Evolutionary conservation across 257 asterid genomes (phyloP).

Genomic region (Oldenlandia corymbosa): DNA sequence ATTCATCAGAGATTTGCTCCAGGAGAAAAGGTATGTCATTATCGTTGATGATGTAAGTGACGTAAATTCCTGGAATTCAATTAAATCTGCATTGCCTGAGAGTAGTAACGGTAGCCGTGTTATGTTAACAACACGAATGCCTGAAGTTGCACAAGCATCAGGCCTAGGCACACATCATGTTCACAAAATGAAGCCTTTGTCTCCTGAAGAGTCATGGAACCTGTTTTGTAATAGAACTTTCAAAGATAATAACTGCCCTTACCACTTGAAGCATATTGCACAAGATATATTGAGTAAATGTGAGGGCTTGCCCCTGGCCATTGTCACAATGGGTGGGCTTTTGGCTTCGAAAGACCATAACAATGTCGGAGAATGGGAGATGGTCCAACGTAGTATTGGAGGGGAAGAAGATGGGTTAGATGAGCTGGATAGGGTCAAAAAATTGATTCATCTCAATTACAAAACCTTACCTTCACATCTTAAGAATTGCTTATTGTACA

Average conservation of each 20-base stretch:
- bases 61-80: slow-evolving; percentile 13
- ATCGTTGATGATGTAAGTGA: slow-evolving; percentile 28
- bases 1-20: slow-evolving; percentile 3
- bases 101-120: slow-evolving; percentile 17
- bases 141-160: slow-evolving; percentile 12
- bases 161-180: slow-evolving; percentile 7
- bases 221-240: background rate
- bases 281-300: slow-evolving; percentile 15
- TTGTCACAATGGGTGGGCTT: slow-evolving; percentile 23
- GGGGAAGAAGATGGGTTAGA: slow-evolving; percentile 18
- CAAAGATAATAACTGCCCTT: background rate
- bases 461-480: slow-evolving; percentile 27
- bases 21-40: slow-evolving; percentile 10
- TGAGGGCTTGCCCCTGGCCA: slow-evolving; percentile 25
- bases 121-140: slow-evolving; percentile 17
- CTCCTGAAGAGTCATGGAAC: slow-evolving; percentile 22
- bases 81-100: slow-evolving; percentile 19
- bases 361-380: slow-evolving; percentile 19
- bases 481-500: slow-evolving; percentile 21
- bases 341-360: slow-evolving; percentile 16
- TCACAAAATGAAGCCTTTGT: slow-evolving; percentile 17
- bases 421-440: slow-evolving; percentile 12
- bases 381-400: slow-evolving; percentile 10
- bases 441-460: slow-evolving; percentile 19
- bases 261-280: slow-evolving; percentile 7